Evolutionary conservation across 2,329 filamentous ascomycete genomes (phyloP), one percentile per base, ranked within the genome.

Genomic region (Pseudopithomyces maydicus): DNA sequence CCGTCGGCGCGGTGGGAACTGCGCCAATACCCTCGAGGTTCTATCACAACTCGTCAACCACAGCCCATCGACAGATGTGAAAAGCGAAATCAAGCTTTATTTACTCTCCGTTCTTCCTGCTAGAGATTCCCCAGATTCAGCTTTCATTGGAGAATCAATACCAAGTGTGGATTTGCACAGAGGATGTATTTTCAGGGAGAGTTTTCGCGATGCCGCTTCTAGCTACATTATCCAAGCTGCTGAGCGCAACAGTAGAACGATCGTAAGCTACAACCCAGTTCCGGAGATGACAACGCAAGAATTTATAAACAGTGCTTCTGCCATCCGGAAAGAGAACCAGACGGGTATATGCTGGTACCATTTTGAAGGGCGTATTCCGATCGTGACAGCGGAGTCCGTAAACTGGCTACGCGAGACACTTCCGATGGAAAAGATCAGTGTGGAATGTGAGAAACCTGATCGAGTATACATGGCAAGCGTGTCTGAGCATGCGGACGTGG

Each of bases 381-480:
- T 85, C 43, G 84, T 85, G 46, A 86, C 83, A 23, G 74, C 85
- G 20, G 69, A 79, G 41, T 90, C 87, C 73, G 85, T 91, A 53
- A 78, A 70, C 41, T 76, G 85, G 65, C 70, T 90, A 61, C 83
- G 84, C 48, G 35, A 54, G 68, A 42, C 67, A 67, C 26, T 77
- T 79, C 52, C 81, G 80, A 23, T 64, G 4, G 77, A 80, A 45
- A 80, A 67, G 45, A 78, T 91, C 68, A 92, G 89, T 71, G 85
- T 91, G 52, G 90, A 92, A 73, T 78, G 89, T 41, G 89, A 92
- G 76, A 91, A 90, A 70, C 88, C 89, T 2, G 81, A 80, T 12
- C 82, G 89, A 11, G 72, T 75, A 26, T 87, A 86, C 2, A 79
- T 91, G 54, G 75, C 79, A 48, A 79, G 84, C 26, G 80, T 91